phyloP scores from a whole-genome alignment of 73 alveolate genomes.

The Paramecium primaurelia region DNA sequence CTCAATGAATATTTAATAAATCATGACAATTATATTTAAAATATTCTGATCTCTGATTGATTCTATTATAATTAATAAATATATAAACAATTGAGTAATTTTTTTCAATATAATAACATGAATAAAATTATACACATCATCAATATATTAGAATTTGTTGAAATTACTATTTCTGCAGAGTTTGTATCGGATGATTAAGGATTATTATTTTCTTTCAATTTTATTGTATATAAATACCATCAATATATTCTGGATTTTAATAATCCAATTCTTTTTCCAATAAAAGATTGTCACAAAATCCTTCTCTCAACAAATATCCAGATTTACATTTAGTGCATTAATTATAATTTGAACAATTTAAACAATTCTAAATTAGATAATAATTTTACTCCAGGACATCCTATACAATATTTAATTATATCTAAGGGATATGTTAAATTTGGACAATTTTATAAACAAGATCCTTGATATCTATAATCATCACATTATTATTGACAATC shows the following conservation, averaged over 20 bases:
- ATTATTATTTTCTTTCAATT: background rate
- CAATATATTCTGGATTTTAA: background rate
- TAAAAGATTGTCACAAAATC: background rate
- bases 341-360: background rate
- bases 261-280: background rate
- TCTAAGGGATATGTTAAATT: background rate
- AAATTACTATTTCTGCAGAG: background rate
- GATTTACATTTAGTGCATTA: background rate
- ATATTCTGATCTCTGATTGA: too few relatives aligned
- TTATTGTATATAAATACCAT: background rate
- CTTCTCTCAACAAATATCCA: background rate
- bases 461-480: background rate
- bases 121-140: background rate
- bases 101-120: background rate
- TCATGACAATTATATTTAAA: too few relatives aligned
- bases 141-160: background rate
- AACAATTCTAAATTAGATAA: background rate
- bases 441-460: background rate
- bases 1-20: too few relatives aligned
- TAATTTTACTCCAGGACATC: background rate
- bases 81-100: background rate
- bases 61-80: background rate
- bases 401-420: background rate
- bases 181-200: background rate
- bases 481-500: background rate